A percentile compares a stretch with the other conserved stretches of the same genome.
Evolutionary conservation across 2,329 filamentous ascomycete genomes (phyloP).

Genomic region (Gremmenia infestans): DNA sequence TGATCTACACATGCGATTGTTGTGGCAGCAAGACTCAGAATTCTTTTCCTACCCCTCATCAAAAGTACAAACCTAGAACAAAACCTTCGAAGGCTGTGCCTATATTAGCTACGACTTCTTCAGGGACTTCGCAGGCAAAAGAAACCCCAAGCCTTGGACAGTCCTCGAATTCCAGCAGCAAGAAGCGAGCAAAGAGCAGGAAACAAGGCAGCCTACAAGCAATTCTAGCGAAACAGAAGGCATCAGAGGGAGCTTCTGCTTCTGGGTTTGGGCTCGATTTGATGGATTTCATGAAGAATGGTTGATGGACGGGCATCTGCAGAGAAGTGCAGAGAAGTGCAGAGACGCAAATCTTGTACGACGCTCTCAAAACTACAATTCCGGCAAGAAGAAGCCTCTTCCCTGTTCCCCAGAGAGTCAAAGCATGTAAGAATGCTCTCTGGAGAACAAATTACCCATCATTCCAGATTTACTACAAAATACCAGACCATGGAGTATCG

Average conservation of each 20-base stretch:
- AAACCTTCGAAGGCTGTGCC: background rate
- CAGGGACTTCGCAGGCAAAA: slow-evolving; percentile 8
- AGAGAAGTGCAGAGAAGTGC: too few species aligned
- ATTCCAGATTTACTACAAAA: too few species aligned
- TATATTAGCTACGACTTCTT: background rate
- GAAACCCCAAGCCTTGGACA: slow-evolving; percentile 17
- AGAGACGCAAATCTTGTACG: too few species aligned
- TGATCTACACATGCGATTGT: slow-evolving; percentile 27
- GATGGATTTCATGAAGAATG: slow-evolving; percentile 37
- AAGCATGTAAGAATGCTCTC: too few species aligned
- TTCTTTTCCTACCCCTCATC: slow-evolving; percentile 5
- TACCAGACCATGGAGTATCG: too few species aligned
- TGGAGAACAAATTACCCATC: too few species aligned
- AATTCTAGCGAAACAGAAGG: slow-evolving; percentile 41
- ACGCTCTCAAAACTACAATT: too few species aligned
- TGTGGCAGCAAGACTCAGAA: slow-evolving; percentile 26
- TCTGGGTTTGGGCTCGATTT: slow-evolving; percentile 33
- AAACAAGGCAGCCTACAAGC: slow-evolving; percentile 61
- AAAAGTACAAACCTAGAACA: background rate
- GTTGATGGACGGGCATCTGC: slow-evolving; percentile 6
- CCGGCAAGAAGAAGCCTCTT: too few species aligned
- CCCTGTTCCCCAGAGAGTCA: too few species aligned
- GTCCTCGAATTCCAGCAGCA: slow-evolving; percentile 53
- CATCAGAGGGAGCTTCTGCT: slow-evolving; percentile 7
- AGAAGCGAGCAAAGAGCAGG: slow-evolving; percentile 59